Evolutionary conservation across 163 green algal genomes (phyloP).

Genomic region (Trebouxia gelatinosa): DNA sequence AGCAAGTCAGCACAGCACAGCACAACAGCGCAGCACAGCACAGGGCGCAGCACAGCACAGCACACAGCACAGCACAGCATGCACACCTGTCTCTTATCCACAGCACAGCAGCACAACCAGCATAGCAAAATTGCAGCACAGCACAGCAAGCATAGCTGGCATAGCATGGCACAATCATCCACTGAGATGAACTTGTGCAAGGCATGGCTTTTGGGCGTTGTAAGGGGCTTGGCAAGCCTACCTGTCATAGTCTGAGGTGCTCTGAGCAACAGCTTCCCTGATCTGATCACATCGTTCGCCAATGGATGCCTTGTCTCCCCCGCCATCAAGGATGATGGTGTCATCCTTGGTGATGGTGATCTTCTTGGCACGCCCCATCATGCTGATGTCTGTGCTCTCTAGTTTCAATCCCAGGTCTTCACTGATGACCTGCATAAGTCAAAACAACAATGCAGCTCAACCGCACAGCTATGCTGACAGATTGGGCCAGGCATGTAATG

Average conservation of each 20-base stretch:
- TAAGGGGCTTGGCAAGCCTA: too few species aligned
- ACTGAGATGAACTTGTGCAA: too few species aligned
- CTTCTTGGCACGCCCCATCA: slow-evolving; percentile 90
- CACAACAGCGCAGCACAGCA: too few species aligned
- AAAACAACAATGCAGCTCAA: background rate
- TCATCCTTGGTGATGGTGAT: slow-evolving; percentile 96
- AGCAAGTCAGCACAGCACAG: too few species aligned
- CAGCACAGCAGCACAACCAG: too few species aligned
- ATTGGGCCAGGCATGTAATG: background rate
- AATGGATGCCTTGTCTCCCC: slow-evolving; percentile 81
- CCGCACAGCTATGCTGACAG: background rate
- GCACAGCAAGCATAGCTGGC: too few species aligned
- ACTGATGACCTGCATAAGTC: slow-evolving; percentile 73
- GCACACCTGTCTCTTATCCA: too few species aligned
- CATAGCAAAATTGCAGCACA: too few species aligned
- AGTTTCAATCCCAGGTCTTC: slow-evolving; percentile 97
- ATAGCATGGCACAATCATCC: too few species aligned
- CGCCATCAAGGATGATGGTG: slow-evolving; percentile 97
- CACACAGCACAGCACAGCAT: too few species aligned
- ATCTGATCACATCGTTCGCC: slow-evolving; percentile 92
- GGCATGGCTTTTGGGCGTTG: too few species aligned
- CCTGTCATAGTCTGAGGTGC: slow-evolving; percentile 12
- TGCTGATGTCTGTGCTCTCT: slow-evolving; percentile 84
- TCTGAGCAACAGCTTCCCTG: slow-evolving; percentile 69
- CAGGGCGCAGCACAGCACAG: too few species aligned